A percentile compares a stretch with the other conserved stretches of the same genome.
phyloP scores from a whole-genome alignment of 2,329 filamentous ascomycete genomes.

The Beauveria bassiana region DNA sequence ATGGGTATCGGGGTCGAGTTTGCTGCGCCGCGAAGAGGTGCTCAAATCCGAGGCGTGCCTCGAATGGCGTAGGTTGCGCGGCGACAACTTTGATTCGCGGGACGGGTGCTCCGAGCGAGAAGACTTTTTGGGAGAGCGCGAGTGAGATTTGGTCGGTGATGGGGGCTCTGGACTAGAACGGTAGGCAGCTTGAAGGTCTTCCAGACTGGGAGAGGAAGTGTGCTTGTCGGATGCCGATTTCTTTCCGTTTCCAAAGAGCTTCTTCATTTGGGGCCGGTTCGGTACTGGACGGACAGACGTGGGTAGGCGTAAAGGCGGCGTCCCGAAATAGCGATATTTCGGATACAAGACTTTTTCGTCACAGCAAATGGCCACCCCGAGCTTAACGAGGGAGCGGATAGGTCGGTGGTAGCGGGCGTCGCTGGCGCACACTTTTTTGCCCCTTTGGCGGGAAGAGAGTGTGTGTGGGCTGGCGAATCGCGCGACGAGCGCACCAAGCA shows the following conservation, averaged over 20 bases:
- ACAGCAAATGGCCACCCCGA: not conserved
- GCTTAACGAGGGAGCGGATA: not conserved
- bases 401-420: not conserved
- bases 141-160: constrained; percentile 28
- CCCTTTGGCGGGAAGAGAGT: not conserved
- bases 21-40: constrained; percentile 40
- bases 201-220: constrained; percentile 26
- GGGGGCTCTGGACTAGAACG: constrained; percentile 29
- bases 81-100: constrained; percentile 21
- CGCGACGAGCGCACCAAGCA: not conserved
- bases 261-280: constrained; percentile 39
- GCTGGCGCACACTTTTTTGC: constrained; percentile 8
- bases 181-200: constrained; percentile 30
- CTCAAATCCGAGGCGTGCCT: constrained; percentile 42
- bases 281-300: constrained; percentile 12
- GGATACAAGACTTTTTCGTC: constrained; percentile 11
- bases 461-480: constrained; percentile 8
- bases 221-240: constrained; percentile 31
- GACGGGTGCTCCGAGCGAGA: constrained; percentile 23
- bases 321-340: constrained; percentile 10
- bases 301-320: constrained; percentile 9
- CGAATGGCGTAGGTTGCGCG: constrained; percentile 37
- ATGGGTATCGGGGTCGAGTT: constrained; percentile 64
- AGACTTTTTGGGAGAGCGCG: constrained; percentile 29
- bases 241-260: constrained; percentile 40